Conservation (phyloP, 306 rosid species). For the Acacia confusa region DNA sequence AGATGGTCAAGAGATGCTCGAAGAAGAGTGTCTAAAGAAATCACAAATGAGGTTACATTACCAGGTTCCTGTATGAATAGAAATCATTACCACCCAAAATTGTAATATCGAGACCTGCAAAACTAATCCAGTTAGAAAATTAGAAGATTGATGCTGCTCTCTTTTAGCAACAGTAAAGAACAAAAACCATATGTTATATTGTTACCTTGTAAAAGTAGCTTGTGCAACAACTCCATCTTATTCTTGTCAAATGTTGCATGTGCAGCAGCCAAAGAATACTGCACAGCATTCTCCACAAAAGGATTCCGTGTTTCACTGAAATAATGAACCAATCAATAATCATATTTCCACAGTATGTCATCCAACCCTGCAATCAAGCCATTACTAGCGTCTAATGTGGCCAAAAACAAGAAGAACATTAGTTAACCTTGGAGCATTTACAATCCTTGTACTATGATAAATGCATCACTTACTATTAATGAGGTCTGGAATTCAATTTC, state of each 20-base stretch:
- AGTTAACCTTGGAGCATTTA: not conserved
- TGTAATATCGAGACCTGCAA: slow-evolving; percentile 87
- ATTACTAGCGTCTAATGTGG: not conserved
- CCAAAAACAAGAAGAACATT: not conserved
- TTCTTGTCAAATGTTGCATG: slow-evolving; percentile 58
- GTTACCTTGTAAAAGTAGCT: slow-evolving; percentile 79
- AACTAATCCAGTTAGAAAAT: slow-evolving; percentile 39
- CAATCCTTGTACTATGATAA: slow-evolving; percentile 7
- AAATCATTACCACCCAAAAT: slow-evolving; percentile 91
- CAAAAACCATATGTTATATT: slow-evolving; percentile 40
- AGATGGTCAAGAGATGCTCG: not conserved
- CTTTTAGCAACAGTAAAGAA: slow-evolving; percentile 19
- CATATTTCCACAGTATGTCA: slow-evolving; percentile 20
- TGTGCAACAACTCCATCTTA: slow-evolving; percentile 58
- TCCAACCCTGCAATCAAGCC: slow-evolving; percentile 1
- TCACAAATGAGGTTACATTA: slow-evolving; percentile 31
- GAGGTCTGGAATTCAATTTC: not conserved
- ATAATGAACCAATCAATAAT: slow-evolving; percentile 29
- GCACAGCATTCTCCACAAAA: slow-evolving; percentile 92
- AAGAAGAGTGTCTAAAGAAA: not conserved
- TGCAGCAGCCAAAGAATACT: slow-evolving; percentile 87
- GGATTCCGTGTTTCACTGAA: slow-evolving; percentile 85
- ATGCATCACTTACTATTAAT: not conserved
- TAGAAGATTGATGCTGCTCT: slow-evolving; percentile 14
- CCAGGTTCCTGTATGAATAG: slow-evolving; percentile 89